Conservation (phyloP, 2,329 filamentous ascomycete genomes). For the Ophiostoma quercus region DNA sequence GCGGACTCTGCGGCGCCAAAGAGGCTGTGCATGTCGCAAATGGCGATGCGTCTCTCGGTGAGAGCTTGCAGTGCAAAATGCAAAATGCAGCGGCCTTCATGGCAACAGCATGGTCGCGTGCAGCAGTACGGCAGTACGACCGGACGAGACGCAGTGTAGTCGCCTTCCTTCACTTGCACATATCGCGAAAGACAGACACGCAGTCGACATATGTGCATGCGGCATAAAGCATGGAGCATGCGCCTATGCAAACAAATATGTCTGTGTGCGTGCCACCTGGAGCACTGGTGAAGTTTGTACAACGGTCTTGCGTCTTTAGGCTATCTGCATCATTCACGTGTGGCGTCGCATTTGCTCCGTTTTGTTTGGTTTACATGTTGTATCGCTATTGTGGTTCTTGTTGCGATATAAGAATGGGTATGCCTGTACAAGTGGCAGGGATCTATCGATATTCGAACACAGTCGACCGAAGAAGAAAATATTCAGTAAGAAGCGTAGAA, state of each 20-base stretch:
- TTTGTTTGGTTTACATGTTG: neutral
- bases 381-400: neutral
- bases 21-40: neutral
- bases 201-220: neutral
- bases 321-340: neutral
- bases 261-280: slow-evolving; percentile 5
- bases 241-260: slow-evolving; percentile 13
- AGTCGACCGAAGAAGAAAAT: neutral
- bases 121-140: neutral
- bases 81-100: neutral
- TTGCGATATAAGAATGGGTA: neutral
- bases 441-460: neutral
- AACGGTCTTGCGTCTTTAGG: neutral
- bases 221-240: neutral
- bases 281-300: neutral
- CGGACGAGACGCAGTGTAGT: neutral
- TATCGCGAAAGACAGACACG: slow-evolving; percentile 7
- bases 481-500: neutral
- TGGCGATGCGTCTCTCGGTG: slow-evolving; percentile 6
- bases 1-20: neutral
- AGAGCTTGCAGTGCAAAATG: neutral
- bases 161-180: neutral
- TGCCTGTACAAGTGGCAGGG: neutral
- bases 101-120: neutral
- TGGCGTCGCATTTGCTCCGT: neutral